Conservation (phyloP, 2,329 filamentous ascomycete genomes). For the Colletotrichum musae region DNA sequence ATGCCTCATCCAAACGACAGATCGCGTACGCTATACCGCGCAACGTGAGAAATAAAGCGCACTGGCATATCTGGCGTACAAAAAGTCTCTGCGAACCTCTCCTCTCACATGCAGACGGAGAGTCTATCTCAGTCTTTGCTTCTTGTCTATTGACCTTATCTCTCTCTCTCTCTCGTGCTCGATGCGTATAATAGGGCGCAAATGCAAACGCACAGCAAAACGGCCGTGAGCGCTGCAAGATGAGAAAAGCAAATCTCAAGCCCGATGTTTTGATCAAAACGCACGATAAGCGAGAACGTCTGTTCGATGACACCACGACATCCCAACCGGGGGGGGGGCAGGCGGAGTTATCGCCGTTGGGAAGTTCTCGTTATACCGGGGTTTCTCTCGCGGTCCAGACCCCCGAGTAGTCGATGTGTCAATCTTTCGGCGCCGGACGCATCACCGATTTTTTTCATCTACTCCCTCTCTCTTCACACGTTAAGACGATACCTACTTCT, state of each 20-base stretch:
- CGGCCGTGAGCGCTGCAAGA: not conserved
- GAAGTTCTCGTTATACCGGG: no score
- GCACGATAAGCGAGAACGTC: conserved; percentile 25
- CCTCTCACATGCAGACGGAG: not conserved
- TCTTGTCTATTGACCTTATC: no score
- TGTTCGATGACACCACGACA: conserved; percentile 32
- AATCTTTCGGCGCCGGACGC: no score
- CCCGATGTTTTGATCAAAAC: conserved; percentile 3
- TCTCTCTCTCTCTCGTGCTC: no score
- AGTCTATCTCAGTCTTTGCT: not conserved
- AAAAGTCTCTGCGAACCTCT: not conserved
- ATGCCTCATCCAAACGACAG: not conserved
- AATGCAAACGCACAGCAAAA: no score
- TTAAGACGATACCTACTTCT: no score
- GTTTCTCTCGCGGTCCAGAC: no score
- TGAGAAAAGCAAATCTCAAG: conserved; percentile 27
- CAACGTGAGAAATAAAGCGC: not conserved
- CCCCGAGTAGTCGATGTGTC: no score
- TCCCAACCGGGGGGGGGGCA: not conserved
- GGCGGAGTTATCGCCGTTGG: not conserved
- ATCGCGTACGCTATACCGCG: not conserved
- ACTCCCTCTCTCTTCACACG: no score
- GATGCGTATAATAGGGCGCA: no score
- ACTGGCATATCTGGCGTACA: not conserved
- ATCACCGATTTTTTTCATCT: no score